phyloP scores from a whole-genome alignment of 345 rosid species.

The Rubroshorea leprosula region DNA sequence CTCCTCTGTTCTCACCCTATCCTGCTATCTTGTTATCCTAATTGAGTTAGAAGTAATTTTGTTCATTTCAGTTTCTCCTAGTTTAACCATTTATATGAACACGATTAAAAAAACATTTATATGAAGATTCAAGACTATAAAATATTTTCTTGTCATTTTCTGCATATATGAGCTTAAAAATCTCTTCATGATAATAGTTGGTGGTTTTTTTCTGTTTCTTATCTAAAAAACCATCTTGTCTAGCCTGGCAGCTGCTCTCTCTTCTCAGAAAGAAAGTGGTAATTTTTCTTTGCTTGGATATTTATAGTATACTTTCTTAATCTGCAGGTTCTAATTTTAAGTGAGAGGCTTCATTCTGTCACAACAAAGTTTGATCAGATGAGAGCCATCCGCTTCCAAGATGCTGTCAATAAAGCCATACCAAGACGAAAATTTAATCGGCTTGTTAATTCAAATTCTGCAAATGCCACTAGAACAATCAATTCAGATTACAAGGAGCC shows the following conservation, averaged over 20 bases:
- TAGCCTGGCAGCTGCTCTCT: too few relatives aligned
- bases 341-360: constrained; percentile 90
- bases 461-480: constrained; percentile 30
- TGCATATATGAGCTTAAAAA: too few relatives aligned
- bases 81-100: neutral
- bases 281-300: neutral
- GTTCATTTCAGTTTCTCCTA: too few relatives aligned
- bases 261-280: neutral
- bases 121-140: too few relatives aligned
- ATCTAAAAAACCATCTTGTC: too few relatives aligned
- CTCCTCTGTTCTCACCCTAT: constrained; percentile 1
- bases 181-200: too few relatives aligned
- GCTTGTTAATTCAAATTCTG: constrained; percentile 28
- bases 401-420: constrained; percentile 61
- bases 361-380: constrained; percentile 78
- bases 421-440: constrained; percentile 74
- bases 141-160: too few relatives aligned
- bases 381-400: constrained; percentile 75
- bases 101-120: too few relatives aligned
- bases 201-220: too few relatives aligned
- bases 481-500: constrained; percentile 38
- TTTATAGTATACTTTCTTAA: neutral
- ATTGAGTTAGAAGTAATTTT: too few relatives aligned
- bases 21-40: neutral
- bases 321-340: constrained; percentile 65